Base-by-base conservation (phyloP, 768 basidiomycete species). In the Lyophyllum atratum region DNA sequence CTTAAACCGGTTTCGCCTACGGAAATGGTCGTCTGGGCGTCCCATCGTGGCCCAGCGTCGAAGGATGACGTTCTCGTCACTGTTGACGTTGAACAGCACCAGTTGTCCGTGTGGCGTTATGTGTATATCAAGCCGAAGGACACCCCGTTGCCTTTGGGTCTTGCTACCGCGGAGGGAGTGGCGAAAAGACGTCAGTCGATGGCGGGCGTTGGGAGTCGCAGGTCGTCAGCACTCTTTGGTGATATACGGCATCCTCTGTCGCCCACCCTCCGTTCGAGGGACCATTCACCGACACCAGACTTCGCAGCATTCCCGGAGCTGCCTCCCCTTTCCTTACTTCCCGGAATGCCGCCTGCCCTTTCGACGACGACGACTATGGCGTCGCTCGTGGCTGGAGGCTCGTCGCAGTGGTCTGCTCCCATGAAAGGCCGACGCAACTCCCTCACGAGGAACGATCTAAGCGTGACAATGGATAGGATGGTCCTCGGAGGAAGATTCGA, bases 31-130 rank as follows among this genome's bases (percentile, higher is more conserved):
- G 71, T 89, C 7, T 89, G 84, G 83, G 79, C 79, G 0, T 84
- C 85, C 17, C 67, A 74, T 55, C 74, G 74, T 17, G 72, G 70
- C 21, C 71, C 74, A 21, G 72, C 76, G 33, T 67, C 77, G 45
- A 68, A 74, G 15, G 72, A 80, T 58, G 74, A 85, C 31, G 66
- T 89, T 4, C 58, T 85, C 8, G 79, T 89, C 29, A 90, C 89
- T 1, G 72, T 87, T 24, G 77, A 89, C 56, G 67, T 76, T 7
- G 81, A 82, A 50, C 81, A 74, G 49, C 74, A 72, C 11, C 76
- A 76, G 45, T 61, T 92, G 2, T 81, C 86, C 1, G 70, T 92
- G 39, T 93, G 91, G 90, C 80, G 87, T 25, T 92, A 92, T 66
- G 80, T 77, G 0, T 87, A 86, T 62, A 70, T 87, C 57, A 83